Evolutionary conservation across 306 rosid genomes (phyloP).

Genomic region (Lathyrus sativus): DNA sequence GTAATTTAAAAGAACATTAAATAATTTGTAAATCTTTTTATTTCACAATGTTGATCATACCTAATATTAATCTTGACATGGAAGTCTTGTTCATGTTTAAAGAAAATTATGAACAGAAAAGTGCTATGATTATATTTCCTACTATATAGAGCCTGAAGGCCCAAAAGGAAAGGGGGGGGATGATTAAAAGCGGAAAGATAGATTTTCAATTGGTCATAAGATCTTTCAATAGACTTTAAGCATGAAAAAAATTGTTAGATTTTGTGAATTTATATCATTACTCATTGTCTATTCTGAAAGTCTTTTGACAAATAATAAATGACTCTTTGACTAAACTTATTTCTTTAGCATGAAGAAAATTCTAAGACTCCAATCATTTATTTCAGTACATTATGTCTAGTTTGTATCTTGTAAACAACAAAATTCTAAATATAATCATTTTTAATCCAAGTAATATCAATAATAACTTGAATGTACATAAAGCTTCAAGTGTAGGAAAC

Average conservation of each 20-base stretch:
- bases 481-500: conserved; percentile 23
- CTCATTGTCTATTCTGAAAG: conserved; percentile 2
- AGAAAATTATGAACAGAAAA: too few species aligned
- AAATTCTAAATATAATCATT: conserved; percentile 13
- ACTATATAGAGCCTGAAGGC: conserved; percentile 15
- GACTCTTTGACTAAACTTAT: conserved; percentile 2
- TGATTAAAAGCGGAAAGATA: neutral
- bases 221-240: neutral
- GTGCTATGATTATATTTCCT: too few species aligned
- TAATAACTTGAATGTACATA: conserved; percentile 1
- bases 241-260: neutral
- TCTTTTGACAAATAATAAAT: conserved; percentile 2
- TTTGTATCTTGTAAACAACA: conserved; percentile 19
- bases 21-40: too few species aligned
- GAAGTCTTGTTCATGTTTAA: too few species aligned
- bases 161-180: neutral
- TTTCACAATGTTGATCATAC: too few species aligned
- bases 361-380: neutral
- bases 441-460: neutral
- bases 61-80: too few species aligned
- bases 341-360: neutral
- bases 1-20: too few species aligned
- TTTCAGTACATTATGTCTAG: neutral
- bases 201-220: neutral
- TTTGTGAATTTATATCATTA: neutral